Evolutionary conservation across 2,329 filamentous ascomycete species (phyloP).

Genomic region (Aspergillus fijiensis): DNA sequence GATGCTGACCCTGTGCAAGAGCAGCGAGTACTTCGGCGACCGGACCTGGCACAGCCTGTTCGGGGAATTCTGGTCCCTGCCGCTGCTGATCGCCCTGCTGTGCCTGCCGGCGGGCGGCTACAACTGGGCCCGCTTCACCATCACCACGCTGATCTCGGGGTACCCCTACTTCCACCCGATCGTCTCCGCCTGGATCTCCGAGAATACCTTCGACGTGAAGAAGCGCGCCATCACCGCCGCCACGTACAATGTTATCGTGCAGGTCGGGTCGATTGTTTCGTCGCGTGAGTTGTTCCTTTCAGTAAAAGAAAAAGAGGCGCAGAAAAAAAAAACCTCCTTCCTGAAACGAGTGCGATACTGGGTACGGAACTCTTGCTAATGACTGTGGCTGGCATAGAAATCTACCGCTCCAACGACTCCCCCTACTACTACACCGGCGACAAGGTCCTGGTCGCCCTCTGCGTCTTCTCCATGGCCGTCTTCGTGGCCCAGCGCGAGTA

Average conservation of each 20-base stretch:
- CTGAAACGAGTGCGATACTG: no score
- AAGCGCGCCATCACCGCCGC: slow-evolving; percentile 31
- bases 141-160: slow-evolving; percentile 53
- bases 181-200: slow-evolving; percentile 29
- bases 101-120: slow-evolving; percentile 43
- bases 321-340: no score
- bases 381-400: slow-evolving; percentile 30
- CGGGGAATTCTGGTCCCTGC: slow-evolving; percentile 54
- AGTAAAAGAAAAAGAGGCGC: no score
- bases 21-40: slow-evolving; percentile 55
- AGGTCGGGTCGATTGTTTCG: slow-evolving; percentile 29
- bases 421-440: slow-evolving; percentile 58
- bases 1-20: slow-evolving; percentile 49
- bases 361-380: no score
- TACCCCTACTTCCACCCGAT: slow-evolving; percentile 58
- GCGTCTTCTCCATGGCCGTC: slow-evolving; percentile 47
- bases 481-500: slow-evolving; percentile 51
- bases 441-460: slow-evolving; percentile 54
- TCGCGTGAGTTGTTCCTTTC: slow-evolving; percentile 23
- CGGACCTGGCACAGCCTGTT: slow-evolving; percentile 53
- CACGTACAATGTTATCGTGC: slow-evolving; percentile 38
- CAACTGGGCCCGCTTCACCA: slow-evolving; percentile 52
- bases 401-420: slow-evolving; percentile 51
- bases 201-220: slow-evolving; percentile 32
- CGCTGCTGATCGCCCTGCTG: slow-evolving; percentile 52